phyloP scores from a whole-genome alignment of 352 stramenopile species.

The Phytophthora boehmeriae region DNA sequence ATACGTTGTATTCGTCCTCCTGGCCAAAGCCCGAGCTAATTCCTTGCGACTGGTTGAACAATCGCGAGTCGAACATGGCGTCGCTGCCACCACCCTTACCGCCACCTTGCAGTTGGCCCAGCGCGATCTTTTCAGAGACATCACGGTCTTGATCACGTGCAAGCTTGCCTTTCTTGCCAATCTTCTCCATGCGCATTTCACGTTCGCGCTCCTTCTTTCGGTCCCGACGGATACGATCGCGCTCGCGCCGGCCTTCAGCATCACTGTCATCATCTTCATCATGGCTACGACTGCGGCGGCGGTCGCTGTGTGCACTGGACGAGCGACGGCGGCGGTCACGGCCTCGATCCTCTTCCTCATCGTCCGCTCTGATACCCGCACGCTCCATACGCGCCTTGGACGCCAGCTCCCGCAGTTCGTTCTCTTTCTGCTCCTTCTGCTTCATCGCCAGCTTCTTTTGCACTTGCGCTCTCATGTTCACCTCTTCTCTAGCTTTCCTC shows the following conservation, averaged over 20 bases:
- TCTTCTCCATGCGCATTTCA: slow-evolving; percentile 95
- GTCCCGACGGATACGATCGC: slow-evolving; percentile 88
- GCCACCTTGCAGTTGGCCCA: slow-evolving; percentile 94
- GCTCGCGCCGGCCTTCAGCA: slow-evolving; percentile 53
- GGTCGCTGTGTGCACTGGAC: slow-evolving; percentile 20
- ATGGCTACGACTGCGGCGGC: slow-evolving; percentile 15
- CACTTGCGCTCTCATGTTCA: slow-evolving; percentile 93
- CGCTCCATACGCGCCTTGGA: slow-evolving; percentile 94
- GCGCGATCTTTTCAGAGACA: slow-evolving; percentile 98
- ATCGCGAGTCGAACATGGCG: slow-evolving; percentile 95
- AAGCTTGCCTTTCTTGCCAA: slow-evolving; percentile 90
- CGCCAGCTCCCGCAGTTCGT: slow-evolving; percentile 94
- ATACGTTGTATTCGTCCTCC: slow-evolving; percentile 99
- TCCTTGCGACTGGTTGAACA: slow-evolving; percentile 98
- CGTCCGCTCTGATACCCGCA: slow-evolving; percentile 55
- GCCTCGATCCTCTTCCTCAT: slow-evolving; percentile 26
- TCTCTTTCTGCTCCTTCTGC: slow-evolving; percentile 96
- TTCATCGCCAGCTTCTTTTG: slow-evolving; percentile 90
- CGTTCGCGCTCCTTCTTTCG: slow-evolving; percentile 95
- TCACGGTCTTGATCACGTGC: slow-evolving; percentile 96
- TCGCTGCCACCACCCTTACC: slow-evolving; percentile 78
- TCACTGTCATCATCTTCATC: slow-evolving; percentile 37
- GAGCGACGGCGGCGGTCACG: slow-evolving; percentile 33
- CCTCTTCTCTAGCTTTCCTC: slow-evolving; percentile 96
- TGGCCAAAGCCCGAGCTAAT: slow-evolving; percentile 95